A percentile compares a stretch with the other conserved stretches of the same genome.
These are phyloP conservation scores for Corylus avellana DNA, from an alignment of 306 rosid species.

Conservation along the genomic window DNA sequence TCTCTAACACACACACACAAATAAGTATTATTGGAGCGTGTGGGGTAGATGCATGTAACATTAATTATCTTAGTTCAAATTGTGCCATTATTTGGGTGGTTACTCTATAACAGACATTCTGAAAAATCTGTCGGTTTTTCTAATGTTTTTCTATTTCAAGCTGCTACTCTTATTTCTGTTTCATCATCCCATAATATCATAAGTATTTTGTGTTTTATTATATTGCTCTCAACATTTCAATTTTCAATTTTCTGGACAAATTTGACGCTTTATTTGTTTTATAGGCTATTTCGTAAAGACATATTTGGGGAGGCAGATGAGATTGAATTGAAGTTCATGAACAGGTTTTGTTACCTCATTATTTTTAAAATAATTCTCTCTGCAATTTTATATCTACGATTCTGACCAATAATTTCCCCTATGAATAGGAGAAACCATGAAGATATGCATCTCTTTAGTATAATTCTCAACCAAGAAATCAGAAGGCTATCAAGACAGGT, in stretches of 20 bases:
- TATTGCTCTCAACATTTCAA: neutral
- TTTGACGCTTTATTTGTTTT: slow-evolving; percentile 26
- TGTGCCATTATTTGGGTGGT: neutral
- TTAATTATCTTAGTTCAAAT: too few relatives aligned
- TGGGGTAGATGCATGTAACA: neutral
- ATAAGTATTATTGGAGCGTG: neutral
- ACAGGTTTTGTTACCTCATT: slow-evolving; percentile 59
- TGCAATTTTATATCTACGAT: slow-evolving; percentile 12
- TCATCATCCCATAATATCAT: too few relatives aligned
- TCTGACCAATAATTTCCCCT: slow-evolving; percentile 15
- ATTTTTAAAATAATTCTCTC: slow-evolving; percentile 19
- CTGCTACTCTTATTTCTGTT: neutral
- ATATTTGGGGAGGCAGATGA: slow-evolving; percentile 95
- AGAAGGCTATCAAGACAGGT: slow-evolving; percentile 86
- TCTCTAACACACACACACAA: too few relatives aligned
- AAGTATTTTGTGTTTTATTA: neutral
- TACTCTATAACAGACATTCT: neutral
- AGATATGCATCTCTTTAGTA: slow-evolving; percentile 71
- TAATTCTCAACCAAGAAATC: slow-evolving; percentile 91
- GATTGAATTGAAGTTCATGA: slow-evolving; percentile 90
- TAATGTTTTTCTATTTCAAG: neutral
- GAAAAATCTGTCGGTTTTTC: neutral
- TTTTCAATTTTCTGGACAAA: slow-evolving; percentile 1
- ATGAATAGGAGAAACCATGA: slow-evolving; percentile 80
- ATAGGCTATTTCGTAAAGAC: slow-evolving; percentile 85